Base-by-base conservation (phyloP, 441 rosid genomes). In the Eutrema salsugineum region DNA sequence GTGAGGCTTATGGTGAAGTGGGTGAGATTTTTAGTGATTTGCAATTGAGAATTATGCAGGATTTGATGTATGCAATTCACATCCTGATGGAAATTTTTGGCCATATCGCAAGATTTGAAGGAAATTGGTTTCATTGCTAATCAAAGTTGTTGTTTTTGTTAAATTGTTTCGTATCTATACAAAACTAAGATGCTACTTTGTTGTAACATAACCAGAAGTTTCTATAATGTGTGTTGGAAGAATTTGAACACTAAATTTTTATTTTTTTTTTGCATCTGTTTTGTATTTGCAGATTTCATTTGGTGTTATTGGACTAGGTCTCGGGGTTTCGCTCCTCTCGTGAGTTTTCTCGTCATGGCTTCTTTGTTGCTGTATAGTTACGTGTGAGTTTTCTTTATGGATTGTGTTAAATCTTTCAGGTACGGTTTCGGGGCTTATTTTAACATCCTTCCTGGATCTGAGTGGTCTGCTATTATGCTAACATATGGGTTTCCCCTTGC, bases 401-500 rank as follows among this genome's bases (percentile, higher is more conserved):
- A 67, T 30, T 70, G 58, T 60, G 44, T 79, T 27, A 4, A 28
- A 50, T 14, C 68, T 6, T 79, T 24, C 81, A 94, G 99, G 73
- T 91, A 92, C 40, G 99, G 97, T 68, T 92, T 94, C 71, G 96
- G 98, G 19, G 99, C 99, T 0, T 94, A 94, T 67, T 94, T 94
- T 63, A 94, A 86, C 72, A 80, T 94, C 78, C 88, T 94, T 24
- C 97, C 98, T 1, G 98, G 99, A 71, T 87, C 99, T 28, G 99
- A 94, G 69, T 92, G 99, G 99, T 90, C 99, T 0, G 99, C 97
- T 3, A 17, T 94, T 44, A 90, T 92, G 98, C 82, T 94, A 33
- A 94, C 99, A 3, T 94, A 92, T 82, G 96, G 99, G 33, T 94
- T 94, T 65, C 98, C 99, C 30, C 97, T 92, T 75, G 94, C 99